Base-by-base conservation (phyloP, 768 basidiomycete species). In the Asterophora parasitica region DNA sequence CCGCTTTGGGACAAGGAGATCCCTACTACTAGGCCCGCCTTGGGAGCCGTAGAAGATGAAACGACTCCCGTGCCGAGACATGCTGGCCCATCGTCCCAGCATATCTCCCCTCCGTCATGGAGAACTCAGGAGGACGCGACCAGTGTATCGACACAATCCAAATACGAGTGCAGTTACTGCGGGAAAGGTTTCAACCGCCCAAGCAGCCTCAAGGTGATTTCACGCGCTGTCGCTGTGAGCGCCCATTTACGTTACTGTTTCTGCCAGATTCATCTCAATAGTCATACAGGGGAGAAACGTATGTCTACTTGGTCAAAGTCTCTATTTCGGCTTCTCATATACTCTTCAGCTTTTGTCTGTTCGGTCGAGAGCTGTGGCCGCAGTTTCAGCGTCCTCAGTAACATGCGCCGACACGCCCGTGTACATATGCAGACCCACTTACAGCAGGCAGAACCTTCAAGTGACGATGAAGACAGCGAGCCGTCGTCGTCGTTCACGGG, bases 201-300 rank as follows among this genome's bases (percentile, higher is more conserved):
- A 0, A 89, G 87, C 53, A 91, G 88, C 66, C 75, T 91, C 58
- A 88, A 81, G 78, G 88, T 85, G 52, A 45, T 55, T 62, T 42
- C 49, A 39, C 42, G 13, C 46, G 15, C 43, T 45, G 15, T 55
- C 49, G 59, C 48, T 50, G 9, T 46, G 15, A 50, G 28, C 33
- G 28, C 42, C 34, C 45, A 46, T 39, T 52, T 35, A 54, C 32
- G 35, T 31, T 39, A n/a, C n/a, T 15, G 44, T 13, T 46, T 43
- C 50, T 38, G 50, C 13, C 50, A 90, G 88, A 90, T 88, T 54
- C 88, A 91, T 65, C 65, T 86, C 53, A 88, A 91, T 53, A 88
- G 85, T 56, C 88, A 91, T 64, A 89, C 87, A 0, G 88, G 87
- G 53, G 85, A 87, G 64, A 89, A 85, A 71, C 88, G 88, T 90